Evolutionary conservation across 2,329 filamentous ascomycete species (phyloP).

Genomic region (Beauveria brongniartii): DNA sequence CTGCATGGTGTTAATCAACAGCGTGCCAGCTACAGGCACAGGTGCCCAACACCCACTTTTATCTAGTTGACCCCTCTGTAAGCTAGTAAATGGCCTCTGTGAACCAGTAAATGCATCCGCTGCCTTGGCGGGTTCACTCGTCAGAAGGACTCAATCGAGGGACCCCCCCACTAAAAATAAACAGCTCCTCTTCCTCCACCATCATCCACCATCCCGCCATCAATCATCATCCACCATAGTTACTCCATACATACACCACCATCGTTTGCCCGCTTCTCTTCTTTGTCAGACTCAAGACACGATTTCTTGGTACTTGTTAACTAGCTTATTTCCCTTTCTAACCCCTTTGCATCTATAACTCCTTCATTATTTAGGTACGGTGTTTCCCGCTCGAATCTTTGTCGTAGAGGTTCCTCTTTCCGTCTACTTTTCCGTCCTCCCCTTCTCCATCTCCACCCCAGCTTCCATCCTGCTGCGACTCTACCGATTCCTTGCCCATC

Average conservation of each 20-base stretch:
- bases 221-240: neutral
- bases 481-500: neutral
- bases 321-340: neutral
- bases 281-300: conserved; percentile 1
- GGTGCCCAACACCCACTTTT: neutral
- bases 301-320: neutral
- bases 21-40: neutral
- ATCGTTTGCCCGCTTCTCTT: neutral
- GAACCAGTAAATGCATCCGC: too few relatives aligned
- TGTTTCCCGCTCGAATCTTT: conserved; percentile 3
- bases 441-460: neutral
- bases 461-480: neutral
- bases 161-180: neutral
- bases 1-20: too few relatives aligned
- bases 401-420: conserved; percentile 11
- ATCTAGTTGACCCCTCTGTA: too few relatives aligned
- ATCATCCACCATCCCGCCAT: neutral
- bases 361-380: conserved; percentile 4
- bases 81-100: too few relatives aligned
- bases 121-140: too few relatives aligned
- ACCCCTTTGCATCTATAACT: neutral
- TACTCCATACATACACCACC: neutral
- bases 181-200: neutral
- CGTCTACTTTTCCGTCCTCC: conserved; percentile 7
- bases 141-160: neutral